A percentile compares a stretch with the other conserved stretches of the same genome.
phyloP scores from a whole-genome alignment of 1,284 basidiomycete genomes.

The Microbotryum saponariae region DNA sequence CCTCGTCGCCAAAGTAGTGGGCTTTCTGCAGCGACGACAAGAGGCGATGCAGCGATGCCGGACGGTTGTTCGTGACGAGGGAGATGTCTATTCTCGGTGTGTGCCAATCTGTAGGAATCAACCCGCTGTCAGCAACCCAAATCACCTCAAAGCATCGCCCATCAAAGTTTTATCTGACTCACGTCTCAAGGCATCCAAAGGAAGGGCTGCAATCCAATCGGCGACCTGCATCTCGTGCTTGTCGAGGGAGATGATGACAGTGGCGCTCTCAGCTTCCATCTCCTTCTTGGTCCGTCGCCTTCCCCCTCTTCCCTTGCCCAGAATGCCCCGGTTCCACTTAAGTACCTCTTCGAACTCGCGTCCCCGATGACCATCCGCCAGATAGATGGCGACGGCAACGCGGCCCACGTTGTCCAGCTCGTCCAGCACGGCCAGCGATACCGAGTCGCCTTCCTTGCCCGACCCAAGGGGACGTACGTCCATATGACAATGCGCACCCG shows the following conservation, averaged over 20 bases:
- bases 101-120: conserved; percentile 56
- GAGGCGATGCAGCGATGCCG: conserved; percentile 60
- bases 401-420: conserved; percentile 7
- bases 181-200: conserved; percentile 33
- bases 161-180: neutral
- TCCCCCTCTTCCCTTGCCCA: conserved; percentile 11
- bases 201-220: conserved; percentile 32
- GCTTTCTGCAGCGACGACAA: conserved; percentile 55
- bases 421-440: conserved; percentile 21
- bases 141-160: neutral
- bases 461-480: conserved; percentile 14
- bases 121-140: no score
- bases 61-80: conserved; percentile 67
- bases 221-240: conserved; percentile 20
- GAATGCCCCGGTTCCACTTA: conserved; percentile 22
- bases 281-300: conserved; percentile 9
- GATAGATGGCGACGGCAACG: conserved; percentile 13
- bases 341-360: conserved; percentile 28
- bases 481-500: conserved; percentile 21
- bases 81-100: conserved; percentile 57
- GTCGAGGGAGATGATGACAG: conserved; percentile 23
- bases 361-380: conserved; percentile 17
- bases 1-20: conserved; percentile 59
- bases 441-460: conserved; percentile 1
- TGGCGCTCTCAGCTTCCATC: conserved; percentile 4